A percentile compares a stretch with the other conserved stretches of the same genome.
Evolutionary conservation across 192 early-diverging fungal genomes (phyloP).

Genomic region (Kickxella alabastrina): DNA sequence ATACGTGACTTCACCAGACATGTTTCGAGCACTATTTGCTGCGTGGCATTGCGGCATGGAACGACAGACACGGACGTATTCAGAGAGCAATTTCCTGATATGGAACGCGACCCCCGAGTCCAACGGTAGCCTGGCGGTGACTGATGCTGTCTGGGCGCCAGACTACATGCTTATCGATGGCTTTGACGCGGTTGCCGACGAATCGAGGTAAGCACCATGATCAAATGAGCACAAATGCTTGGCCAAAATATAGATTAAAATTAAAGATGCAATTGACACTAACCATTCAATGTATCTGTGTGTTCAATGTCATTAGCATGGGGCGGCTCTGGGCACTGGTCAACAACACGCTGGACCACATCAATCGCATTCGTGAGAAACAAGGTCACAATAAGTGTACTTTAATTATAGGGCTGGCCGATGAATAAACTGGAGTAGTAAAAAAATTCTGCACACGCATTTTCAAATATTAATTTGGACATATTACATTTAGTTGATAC

Average conservation of each 20-base stretch:
- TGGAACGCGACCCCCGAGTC: slow-evolving; percentile 7
- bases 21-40: slow-evolving; percentile 37
- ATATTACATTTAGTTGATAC: background rate
- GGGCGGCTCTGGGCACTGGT: slow-evolving; percentile 30
- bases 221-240: background rate
- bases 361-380: slow-evolving; percentile 12
- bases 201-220: slow-evolving; percentile 15
- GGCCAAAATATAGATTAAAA: background rate
- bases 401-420: no score
- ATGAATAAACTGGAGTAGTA: slow-evolving; percentile 13
- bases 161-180: slow-evolving; percentile 45
- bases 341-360: slow-evolving; percentile 37
- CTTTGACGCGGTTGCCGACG: slow-evolving; percentile 22
- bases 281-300: background rate
- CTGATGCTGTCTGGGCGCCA: slow-evolving; percentile 6
- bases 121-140: background rate
- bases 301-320: slow-evolving; percentile 19
- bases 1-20: slow-evolving; percentile 20
- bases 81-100: slow-evolving; percentile 32
- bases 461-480: background rate
- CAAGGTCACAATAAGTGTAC: slow-evolving; percentile 10
- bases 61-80: background rate
- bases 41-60: slow-evolving; percentile 27
- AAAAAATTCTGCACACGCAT: background rate
- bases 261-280: background rate